Percentiles rank a stretch among this genome's conserved stretches.
These are phyloP conservation scores for Leccinellum rugosiceps DNA, from an alignment of 768 basidiomycete species.

Conservation along the genomic window DNA sequence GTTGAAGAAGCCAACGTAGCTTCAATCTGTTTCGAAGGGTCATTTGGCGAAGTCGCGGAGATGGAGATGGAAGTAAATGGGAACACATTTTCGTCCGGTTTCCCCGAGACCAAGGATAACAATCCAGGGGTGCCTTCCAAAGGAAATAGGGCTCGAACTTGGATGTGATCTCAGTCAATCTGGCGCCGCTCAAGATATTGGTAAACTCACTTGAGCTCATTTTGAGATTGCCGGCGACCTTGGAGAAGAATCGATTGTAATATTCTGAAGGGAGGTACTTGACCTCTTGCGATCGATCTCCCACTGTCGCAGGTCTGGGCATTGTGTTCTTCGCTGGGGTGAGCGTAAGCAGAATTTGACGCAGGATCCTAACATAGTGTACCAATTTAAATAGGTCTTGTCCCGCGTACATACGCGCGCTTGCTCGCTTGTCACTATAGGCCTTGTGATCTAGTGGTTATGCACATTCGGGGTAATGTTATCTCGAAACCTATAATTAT, in stretches of 20 bases:
- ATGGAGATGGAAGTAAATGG: conserved; percentile 14
- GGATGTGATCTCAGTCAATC: not conserved
- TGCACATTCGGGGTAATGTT: not conserved
- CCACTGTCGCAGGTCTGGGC: not conserved
- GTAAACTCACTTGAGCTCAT: conserved; percentile 52
- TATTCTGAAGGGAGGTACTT: conserved; percentile 43
- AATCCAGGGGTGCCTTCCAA: not conserved
- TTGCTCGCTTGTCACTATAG: not conserved
- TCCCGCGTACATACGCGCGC: not conserved
- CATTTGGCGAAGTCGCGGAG: not conserved
- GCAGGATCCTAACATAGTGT: not conserved
- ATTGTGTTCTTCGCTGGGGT: not conserved
- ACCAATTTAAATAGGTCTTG: not conserved
- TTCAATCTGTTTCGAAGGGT: conserved; percentile 37
- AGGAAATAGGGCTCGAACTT: not conserved
- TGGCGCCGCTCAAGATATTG: not conserved
- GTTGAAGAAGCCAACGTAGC: conserved; percentile 51
- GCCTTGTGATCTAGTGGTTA: not conserved
- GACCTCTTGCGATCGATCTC: not conserved
- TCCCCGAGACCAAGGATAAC: not conserved
- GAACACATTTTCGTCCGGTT: not conserved
- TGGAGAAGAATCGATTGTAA: conserved; percentile 56
- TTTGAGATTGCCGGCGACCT: conserved; percentile 50
- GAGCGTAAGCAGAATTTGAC: not conserved
- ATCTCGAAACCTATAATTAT: not conserved